phyloP scores from a whole-genome alignment of 225 moss, liverwort and hornwort species.

The Polytrichum commune region DNA sequence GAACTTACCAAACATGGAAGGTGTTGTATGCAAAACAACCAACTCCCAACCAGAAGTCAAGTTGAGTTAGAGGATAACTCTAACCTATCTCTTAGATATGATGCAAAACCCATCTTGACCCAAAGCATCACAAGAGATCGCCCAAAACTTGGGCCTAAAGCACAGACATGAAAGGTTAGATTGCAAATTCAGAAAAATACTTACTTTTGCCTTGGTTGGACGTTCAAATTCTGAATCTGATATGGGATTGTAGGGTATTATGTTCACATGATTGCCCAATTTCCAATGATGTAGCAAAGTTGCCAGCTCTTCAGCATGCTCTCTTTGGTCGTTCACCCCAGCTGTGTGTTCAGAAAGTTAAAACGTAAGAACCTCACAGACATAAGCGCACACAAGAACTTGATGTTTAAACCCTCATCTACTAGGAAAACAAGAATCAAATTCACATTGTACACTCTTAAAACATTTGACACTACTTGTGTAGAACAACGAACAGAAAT shows the following conservation, averaged over 20 bases:
- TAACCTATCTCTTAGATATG: no score
- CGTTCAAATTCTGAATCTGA: conserved; percentile 86
- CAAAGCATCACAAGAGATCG: background rate
- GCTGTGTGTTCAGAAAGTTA: conserved; percentile 32
- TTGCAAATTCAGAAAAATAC: background rate
- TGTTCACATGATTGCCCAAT: conserved; percentile 88
- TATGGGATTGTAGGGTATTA: conserved; percentile 91
- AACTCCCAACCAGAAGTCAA: no score
- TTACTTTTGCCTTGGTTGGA: conserved; percentile 80
- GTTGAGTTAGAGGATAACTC: no score
- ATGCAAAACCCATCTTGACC: background rate
- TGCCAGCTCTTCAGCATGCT: conserved; percentile 92
- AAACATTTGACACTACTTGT: no score
- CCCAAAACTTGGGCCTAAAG: background rate
- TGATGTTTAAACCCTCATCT: no score
- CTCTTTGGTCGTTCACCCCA: conserved; percentile 82
- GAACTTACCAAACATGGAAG: no score
- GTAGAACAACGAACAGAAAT: no score
- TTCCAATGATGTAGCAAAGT: conserved; percentile 82
- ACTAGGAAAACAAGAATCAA: background rate
- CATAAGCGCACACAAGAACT: no score
- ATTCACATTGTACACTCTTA: background rate
- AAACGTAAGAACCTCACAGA: background rate
- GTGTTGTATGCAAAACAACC: no score
- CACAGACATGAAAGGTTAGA: no score